Percentiles rank a stretch among this genome's conserved stretches.
phyloP scores from a whole-genome alignment of 352 stramenopile species.

The Phytophthora rubi region DNA sequence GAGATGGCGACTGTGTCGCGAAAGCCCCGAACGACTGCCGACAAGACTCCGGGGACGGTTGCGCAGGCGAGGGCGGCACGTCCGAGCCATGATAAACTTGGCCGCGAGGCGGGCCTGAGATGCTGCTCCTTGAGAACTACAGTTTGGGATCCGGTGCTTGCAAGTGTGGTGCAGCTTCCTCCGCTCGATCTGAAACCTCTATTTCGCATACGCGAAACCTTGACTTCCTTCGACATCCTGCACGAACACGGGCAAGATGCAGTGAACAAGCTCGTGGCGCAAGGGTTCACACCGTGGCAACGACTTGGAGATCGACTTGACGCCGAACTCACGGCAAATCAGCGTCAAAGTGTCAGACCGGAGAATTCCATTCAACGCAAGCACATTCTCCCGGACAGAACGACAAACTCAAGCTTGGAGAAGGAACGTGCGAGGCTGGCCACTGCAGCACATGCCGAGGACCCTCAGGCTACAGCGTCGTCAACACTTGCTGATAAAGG shows the following conservation, averaged over 20 bases:
- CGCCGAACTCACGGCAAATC: conserved; percentile 39
- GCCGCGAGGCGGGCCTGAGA: no score
- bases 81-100: no score
- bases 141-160: no score
- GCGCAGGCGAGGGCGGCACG: no score
- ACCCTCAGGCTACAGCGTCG: conserved; percentile 8
- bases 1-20: no score
- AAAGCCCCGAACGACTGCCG: no score
- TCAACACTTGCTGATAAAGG: conserved; percentile 1
- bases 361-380: conserved; percentile 35
- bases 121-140: no score
- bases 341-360: conserved; percentile 31
- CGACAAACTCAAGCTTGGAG: conserved; percentile 35
- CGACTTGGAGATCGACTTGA: conserved; percentile 37
- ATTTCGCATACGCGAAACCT: no score
- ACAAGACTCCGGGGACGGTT: no score
- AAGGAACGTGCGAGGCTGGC: conserved; percentile 22
- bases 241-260: conserved; percentile 30
- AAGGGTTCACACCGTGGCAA: conserved; percentile 39
- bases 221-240: conserved; percentile 30
- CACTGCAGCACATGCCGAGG: conserved; percentile 6
- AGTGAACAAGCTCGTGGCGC: conserved; percentile 22
- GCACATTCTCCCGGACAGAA: conserved; percentile 34
- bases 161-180: no score
- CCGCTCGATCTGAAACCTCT: no score